Percentiles rank a stretch among this genome's conserved stretches.
These are phyloP conservation scores for Ceratonia siliqua DNA, from an alignment of 306 rosid genomes.

Conservation along the genomic window DNA sequence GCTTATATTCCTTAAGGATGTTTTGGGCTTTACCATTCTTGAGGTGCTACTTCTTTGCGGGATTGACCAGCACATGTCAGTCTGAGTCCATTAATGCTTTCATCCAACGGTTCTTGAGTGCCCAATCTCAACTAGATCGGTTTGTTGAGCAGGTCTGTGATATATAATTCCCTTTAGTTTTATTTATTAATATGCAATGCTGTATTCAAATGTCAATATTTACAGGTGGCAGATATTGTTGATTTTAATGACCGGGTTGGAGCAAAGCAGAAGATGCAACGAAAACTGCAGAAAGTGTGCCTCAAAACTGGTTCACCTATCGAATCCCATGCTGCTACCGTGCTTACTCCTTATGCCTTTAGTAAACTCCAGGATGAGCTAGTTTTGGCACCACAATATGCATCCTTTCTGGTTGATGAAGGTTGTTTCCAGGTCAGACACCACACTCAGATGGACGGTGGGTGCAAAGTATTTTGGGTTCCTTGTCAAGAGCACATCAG, in stretches of 20 bases:
- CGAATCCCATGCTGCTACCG: constrained; percentile 80
- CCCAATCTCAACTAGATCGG: constrained; percentile 62
- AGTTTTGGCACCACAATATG: constrained; percentile 82
- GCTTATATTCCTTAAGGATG: constrained; percentile 67
- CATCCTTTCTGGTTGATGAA: constrained; percentile 67
- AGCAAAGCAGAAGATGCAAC: constrained; percentile 70
- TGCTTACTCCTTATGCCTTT: constrained; percentile 77
- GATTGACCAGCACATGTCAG: constrained; percentile 62
- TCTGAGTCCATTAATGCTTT: constrained; percentile 61
- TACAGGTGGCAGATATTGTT: constrained; percentile 66
- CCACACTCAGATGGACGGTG: constrained; percentile 82
- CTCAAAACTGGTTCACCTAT: constrained; percentile 88
- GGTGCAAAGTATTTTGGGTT: constrained; percentile 72
- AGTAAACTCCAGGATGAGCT: constrained; percentile 85
- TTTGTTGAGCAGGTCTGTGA: constrained; percentile 65
- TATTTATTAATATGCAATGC: constrained; percentile 14
- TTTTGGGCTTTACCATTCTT: constrained; percentile 86
- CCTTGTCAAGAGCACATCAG: constrained; percentile 83
- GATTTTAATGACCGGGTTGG: constrained; percentile 70
- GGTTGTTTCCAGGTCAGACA: constrained; percentile 84
- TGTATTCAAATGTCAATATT: constrained; percentile 13
- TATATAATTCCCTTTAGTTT: constrained; percentile 23
- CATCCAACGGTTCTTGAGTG: constrained; percentile 77
- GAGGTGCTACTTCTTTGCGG: constrained; percentile 78
- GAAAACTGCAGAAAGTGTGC: constrained; percentile 66